Evolutionary conservation across 2,329 filamentous ascomycete species (phyloP).

Genomic region (Phialocephala sp.): DNA sequence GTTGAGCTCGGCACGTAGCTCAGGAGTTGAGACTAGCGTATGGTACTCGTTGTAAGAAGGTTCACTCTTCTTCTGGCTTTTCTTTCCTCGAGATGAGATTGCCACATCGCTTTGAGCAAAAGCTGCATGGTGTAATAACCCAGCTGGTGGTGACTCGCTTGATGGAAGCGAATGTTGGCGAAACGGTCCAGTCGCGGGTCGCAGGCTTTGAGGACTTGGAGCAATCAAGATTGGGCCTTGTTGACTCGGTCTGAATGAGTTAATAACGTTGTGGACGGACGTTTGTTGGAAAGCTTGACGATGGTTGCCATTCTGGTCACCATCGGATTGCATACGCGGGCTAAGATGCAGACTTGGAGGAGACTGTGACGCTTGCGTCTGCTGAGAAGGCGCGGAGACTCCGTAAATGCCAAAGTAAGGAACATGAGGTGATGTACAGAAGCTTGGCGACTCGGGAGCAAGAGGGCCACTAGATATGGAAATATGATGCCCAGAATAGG

Average conservation of each 20-base stretch:
- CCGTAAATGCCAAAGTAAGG: background rate
- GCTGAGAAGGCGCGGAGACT: background rate
- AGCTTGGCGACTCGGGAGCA: background rate
- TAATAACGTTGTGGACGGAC: background rate
- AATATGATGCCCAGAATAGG: background rate
- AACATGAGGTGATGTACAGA: background rate
- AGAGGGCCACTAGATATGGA: background rate
- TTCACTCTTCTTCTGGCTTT: slow-evolving; percentile 35
- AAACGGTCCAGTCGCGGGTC: slow-evolving; percentile 22
- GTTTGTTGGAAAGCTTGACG: slow-evolving; percentile 4
- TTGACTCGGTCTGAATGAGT: slow-evolving; percentile 5
- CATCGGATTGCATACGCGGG: slow-evolving; percentile 30
- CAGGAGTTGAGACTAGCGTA: slow-evolving; percentile 15
- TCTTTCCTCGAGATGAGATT: slow-evolving; percentile 21
- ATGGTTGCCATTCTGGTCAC: slow-evolving; percentile 26
- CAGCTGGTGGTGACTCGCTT: slow-evolving; percentile 34
- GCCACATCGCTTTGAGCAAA: background rate
- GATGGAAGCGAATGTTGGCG: slow-evolving; percentile 36
- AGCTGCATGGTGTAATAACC: slow-evolving; percentile 26
- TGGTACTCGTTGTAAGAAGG: slow-evolving; percentile 25
- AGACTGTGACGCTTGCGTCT: slow-evolving; percentile 20
- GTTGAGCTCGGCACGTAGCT: slow-evolving; percentile 31
- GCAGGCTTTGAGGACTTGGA: slow-evolving; percentile 31
- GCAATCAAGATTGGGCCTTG: slow-evolving; percentile 30
- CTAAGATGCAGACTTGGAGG: slow-evolving; percentile 33